Evolutionary conservation across 768 basidiomycete genomes (phyloP), one percentile per base, ranked within the genome.

Genomic region (Coprinopsis cinerea): DNA sequence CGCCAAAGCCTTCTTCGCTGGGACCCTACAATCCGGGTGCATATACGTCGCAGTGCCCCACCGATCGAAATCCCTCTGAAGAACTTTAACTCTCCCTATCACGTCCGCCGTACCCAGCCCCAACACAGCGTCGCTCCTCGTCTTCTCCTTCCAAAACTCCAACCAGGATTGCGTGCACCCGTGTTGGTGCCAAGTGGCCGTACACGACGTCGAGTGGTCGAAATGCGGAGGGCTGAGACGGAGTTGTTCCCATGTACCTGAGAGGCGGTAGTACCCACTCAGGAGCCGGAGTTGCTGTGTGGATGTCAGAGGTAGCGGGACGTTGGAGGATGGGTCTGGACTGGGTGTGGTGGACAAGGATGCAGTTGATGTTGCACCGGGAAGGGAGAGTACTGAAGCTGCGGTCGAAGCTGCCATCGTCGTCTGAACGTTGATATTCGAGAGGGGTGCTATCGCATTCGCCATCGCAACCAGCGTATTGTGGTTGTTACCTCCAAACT

Each of bases 101-200:
- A 87, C 82, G 58, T 88, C 83, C 26, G 83, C 81, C 1, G 79
- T 63, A 6, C 78, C 82, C 3, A 83, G 70, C 13, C 67, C 64
- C 27, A 88, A 69, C 24, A 88, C 77, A 2, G 71, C 61, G 28
- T 87, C 85, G 39, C 76, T 70, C 57, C 73, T 73, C 23, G 81
- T 79, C 64, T 83, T 85, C 56, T 87, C 85, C 64, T 83, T 84
- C 86, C 86, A 88, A 60, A 87, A 88, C 46, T 87, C 85, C 10
- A 78, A 60, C 85, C 85, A 88, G 48, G 79, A 79, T 62, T 85
- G 83, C 20, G 74, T 77, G 55, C 86, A 88, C 17, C 79, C 76
- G 49, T 82, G 80, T 57, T 84, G 83, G 58, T 85, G 81, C 83
- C 84, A 88, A 9, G 79, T 81, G 14, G 81, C 75, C 35, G 75